Base-by-base conservation (phyloP, 2,329 filamentous ascomycete species). In the Aotearoamyces nothofagi region DNA sequence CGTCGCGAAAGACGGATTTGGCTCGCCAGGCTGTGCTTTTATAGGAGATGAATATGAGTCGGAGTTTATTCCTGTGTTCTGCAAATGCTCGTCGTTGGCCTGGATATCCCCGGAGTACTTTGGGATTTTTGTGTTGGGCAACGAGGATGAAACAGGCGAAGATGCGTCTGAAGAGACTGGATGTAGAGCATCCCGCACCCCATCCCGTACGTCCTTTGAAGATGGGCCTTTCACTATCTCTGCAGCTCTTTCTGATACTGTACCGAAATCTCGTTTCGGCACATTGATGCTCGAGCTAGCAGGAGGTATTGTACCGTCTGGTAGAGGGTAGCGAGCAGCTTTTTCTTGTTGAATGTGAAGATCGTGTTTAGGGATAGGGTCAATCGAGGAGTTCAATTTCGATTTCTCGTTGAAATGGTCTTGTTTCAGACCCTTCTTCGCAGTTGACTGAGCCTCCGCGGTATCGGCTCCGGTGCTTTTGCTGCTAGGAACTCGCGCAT, bases 41-140 rank as follows among this genome's bases (percentile, higher is more conserved):
- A n/a, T n/a, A n/a, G 51, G 44, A 10, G 52, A 53, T 38, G 65
- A 64, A 25, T 43, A 48, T 3, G 42, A 42, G 22, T 46, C 44
- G 5, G 42, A 43, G 17, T 48, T 46, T 14, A 46, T 36, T 9
- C 33, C 17, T 12, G 20, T 16, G 17, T 38, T 17, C 17, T 30
- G n/a, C 20, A 44, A 15, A 34, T 41, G 24, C 15, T 33, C 16
- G 22, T 38, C 37, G 15, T 37, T 32, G 35, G 27, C 38, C 28
- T 47, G 44, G 9, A 24, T 29, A 37, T 39, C 51, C 34, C 58
- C 61, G 9, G 57, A 52, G 30, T 58, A 49, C 34, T 62, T 59
- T 1, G 70, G 71, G 32, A 76, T 53, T 38, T 68, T 69, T 5
- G 61, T 52, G 26, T 57, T 54, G 8, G 70, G 67, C 16, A 68